Conservation (phyloP, 2,329 filamentous ascomycete species). For the Epichloe bromicola region DNA sequence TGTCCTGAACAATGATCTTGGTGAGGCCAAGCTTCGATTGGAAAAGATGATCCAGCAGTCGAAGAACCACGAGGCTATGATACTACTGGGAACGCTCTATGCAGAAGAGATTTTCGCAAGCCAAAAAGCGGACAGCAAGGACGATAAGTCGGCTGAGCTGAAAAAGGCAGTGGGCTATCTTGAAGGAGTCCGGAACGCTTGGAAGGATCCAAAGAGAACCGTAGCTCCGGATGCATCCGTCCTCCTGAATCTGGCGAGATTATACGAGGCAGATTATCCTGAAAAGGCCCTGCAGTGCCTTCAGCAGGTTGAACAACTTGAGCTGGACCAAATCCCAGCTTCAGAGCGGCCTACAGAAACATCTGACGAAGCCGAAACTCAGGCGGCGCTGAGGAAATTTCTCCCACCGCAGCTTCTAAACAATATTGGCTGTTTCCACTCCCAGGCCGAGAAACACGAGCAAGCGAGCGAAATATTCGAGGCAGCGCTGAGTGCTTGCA, state of each 20-base stretch:
- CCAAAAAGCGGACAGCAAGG: slow-evolving; percentile 58
- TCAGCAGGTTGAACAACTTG: slow-evolving; percentile 81
- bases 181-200: slow-evolving; percentile 71
- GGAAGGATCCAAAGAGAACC: slow-evolving; percentile 88
- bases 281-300: slow-evolving; percentile 89
- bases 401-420: slow-evolving; percentile 86
- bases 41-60: slow-evolving; percentile 89
- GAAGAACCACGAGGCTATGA: slow-evolving; percentile 79
- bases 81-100: slow-evolving; percentile 77
- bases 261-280: slow-evolving; percentile 76
- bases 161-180: slow-evolving; percentile 79
- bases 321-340: slow-evolving; percentile 63
- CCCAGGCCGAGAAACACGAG: slow-evolving; percentile 70
- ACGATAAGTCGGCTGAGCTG: slow-evolving; percentile 74
- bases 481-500: slow-evolving; percentile 76
- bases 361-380: slow-evolving; percentile 44
- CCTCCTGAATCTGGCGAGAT: slow-evolving; percentile 75
- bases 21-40: slow-evolving; percentile 82
- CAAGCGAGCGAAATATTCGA: slow-evolving; percentile 81
- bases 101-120: slow-evolving; percentile 86
- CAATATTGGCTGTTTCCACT: slow-evolving; percentile 95
- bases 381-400: slow-evolving; percentile 55
- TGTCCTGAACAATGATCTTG: slow-evolving; percentile 69
- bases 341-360: slow-evolving; percentile 49
- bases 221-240: slow-evolving; percentile 72